phyloP scores from a whole-genome alignment of 192 early-diverging fungal genomes.

The Piromyces finnis region DNA sequence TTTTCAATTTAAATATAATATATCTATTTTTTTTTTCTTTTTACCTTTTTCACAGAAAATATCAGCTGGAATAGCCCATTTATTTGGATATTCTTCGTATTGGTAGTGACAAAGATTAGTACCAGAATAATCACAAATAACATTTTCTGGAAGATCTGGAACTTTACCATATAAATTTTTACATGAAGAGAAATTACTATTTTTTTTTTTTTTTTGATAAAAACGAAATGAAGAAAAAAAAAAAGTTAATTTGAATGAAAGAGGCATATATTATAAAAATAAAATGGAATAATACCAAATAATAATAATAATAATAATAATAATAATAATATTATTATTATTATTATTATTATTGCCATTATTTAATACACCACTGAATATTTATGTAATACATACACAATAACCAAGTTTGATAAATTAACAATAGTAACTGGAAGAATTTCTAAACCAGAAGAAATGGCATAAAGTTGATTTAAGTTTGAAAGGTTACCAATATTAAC shows the following conservation, averaged over 20 bases:
- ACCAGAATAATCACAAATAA: not conserved
- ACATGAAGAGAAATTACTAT: not conserved
- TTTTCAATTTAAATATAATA: too few species aligned
- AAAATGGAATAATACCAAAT: too few species aligned
- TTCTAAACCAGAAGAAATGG: not conserved
- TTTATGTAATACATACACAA: too few species aligned
- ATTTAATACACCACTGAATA: too few species aligned
- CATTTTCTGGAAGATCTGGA: not conserved
- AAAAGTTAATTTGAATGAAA: too few species aligned
- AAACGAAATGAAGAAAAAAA: too few species aligned
- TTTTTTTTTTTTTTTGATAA: too few species aligned
- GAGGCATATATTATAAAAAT: too few species aligned
- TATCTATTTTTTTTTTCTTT: not conserved
- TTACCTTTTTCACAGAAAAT: not conserved
- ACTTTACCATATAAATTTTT: not conserved
- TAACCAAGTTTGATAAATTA: not conserved
- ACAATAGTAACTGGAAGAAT: not conserved
- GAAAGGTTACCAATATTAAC: not conserved
- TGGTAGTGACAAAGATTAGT: not conserved
- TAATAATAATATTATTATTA: too few species aligned
- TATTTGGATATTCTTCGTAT: not conserved
- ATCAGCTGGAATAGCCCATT: not conserved
- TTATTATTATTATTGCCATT: too few species aligned
- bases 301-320: too few species aligned
- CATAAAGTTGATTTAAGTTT: not conserved